Conservation (phyloP, 202 grass and related monocot genomes). For the Panicum virgatum region DNA sequence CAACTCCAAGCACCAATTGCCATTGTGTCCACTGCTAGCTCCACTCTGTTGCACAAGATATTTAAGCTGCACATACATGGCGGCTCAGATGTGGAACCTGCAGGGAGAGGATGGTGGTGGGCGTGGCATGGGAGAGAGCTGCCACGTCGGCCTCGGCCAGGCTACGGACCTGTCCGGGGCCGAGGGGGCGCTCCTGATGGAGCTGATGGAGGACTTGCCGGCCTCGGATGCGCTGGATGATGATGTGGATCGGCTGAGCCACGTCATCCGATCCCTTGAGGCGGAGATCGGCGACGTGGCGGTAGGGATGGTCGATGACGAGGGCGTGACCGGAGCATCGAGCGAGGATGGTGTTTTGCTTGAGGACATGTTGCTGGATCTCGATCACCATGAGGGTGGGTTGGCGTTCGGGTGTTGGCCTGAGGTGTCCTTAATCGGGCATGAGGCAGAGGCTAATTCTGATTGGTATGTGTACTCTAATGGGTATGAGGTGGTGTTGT, state of each 20-base stretch:
- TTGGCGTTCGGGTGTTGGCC: slow-evolving; percentile 31
- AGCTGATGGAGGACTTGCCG: slow-evolving; percentile 52
- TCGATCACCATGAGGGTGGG: slow-evolving; percentile 26
- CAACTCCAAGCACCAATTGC: slow-evolving; percentile 4
- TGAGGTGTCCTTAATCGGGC: slow-evolving; percentile 23
- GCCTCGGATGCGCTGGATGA: not conserved
- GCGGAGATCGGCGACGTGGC: slow-evolving; percentile 37
- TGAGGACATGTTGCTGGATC: slow-evolving; percentile 37
- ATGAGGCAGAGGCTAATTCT: slow-evolving; percentile 15
- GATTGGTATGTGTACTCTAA: slow-evolving; percentile 41
- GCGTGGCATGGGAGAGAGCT: not conserved
- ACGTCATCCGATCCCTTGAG: slow-evolving; percentile 58
- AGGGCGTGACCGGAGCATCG: not conserved
- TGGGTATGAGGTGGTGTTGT: not conserved
- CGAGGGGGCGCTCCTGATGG: slow-evolving; percentile 40
- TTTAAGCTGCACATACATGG: not conserved
- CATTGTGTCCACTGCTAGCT: not conserved
- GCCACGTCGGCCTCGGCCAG: not conserved
- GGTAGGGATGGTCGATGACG: not conserved
- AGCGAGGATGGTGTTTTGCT: slow-evolving; percentile 13
- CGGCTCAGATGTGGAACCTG: not conserved
- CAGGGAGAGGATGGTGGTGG: not conserved
- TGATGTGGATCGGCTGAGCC: slow-evolving; percentile 35
- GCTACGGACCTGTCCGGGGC: not conserved
- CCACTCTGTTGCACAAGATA: not conserved